Evolutionary conservation across 2,329 filamentous ascomycete genomes (phyloP).

Genomic region (Colletotrichum graminicola): DNA sequence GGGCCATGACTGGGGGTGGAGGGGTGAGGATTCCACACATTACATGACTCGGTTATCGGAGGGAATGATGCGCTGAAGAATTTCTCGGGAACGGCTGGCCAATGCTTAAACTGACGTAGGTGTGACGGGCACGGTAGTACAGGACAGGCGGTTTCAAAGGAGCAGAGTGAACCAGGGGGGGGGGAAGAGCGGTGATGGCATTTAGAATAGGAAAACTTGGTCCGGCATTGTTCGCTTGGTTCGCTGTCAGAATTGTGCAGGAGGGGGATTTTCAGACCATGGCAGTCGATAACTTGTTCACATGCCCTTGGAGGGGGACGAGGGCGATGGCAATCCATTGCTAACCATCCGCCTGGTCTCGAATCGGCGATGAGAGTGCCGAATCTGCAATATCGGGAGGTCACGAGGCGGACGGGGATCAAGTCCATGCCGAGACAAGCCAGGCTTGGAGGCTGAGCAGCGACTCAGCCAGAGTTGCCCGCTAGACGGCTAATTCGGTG

Average conservation of each 20-base stretch:
- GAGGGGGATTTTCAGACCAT: not conserved
- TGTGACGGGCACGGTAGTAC: slow-evolving; percentile 10
- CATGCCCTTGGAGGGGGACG: slow-evolving; percentile 5
- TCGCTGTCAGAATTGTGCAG: slow-evolving; percentile 6
- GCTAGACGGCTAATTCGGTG: not conserved
- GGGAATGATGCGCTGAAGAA: slow-evolving; percentile 20
- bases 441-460: slow-evolving; percentile 6
- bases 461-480: not conserved
- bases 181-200: not conserved
- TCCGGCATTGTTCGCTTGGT: not conserved
- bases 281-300: slow-evolving; percentile 3
- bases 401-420: slow-evolving; percentile 7
- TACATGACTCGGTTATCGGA: slow-evolving; percentile 40
- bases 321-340: not conserved
- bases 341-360: not conserved
- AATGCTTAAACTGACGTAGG: slow-evolving; percentile 32
- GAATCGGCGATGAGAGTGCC: not conserved
- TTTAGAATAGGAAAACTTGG: not conserved
- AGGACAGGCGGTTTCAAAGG: not conserved
- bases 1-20: not conserved
- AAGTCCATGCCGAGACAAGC: slow-evolving; percentile 3
- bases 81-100: not conserved
- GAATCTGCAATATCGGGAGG: slow-evolving; percentile 5
- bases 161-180: slow-evolving; percentile 1
- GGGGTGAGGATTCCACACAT: slow-evolving; percentile 1